Base-by-base conservation (phyloP, 2,329 filamentous ascomycete species). In the Botryotinia calthae region DNA sequence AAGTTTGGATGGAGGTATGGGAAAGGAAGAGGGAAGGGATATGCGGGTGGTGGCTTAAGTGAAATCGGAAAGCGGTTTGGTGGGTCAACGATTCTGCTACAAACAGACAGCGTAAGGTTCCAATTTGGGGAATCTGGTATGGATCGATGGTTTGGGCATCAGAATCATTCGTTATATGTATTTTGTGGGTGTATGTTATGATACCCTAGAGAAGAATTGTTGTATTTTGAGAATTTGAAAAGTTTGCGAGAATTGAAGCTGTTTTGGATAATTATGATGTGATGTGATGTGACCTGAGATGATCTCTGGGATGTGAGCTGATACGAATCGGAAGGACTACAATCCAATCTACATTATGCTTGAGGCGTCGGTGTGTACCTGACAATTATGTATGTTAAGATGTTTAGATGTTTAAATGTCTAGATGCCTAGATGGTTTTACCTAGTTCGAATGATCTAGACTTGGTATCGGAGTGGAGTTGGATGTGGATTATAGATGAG, bases 141-240 rank as follows among this genome's bases (percentile, higher is more conserved):
- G 61, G 61, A 71, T 54, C 46, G 61, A 56, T 56, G 59, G 48
- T 22, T 40, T 66, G 25, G 65, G 51, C 48, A 68, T 42, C 25
- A 56, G 48, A 48, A 42, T 56, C 65, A 44, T 56, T 68, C 65
- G 16, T 37, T 68, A 42, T 31, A 25, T 31, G 61, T n/a, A 65
- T 44, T 67, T 67, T 72, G 59, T 67, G 62, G 62, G 70, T 72
- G 48, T 72, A 51, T 71, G n/a, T 66, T 58, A 72, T 72, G 70
- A 72, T 72, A 72, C 70, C 70, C 70, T 40, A 46, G 42, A 44
- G 34, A 56, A n/a, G 28, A 40, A 42, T 42, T 14, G 48, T 42
- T 67, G 48, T 67, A 56, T 2, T 48, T 67, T 25, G 65, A 58
- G 65, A 31, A 56, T 42, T 20, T 10, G 46, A 56, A 67, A 67